Evolutionary conservation across 495 filamentous ascomycete genomes (phyloP).

Genomic region (Lophiotrema nucula): DNA sequence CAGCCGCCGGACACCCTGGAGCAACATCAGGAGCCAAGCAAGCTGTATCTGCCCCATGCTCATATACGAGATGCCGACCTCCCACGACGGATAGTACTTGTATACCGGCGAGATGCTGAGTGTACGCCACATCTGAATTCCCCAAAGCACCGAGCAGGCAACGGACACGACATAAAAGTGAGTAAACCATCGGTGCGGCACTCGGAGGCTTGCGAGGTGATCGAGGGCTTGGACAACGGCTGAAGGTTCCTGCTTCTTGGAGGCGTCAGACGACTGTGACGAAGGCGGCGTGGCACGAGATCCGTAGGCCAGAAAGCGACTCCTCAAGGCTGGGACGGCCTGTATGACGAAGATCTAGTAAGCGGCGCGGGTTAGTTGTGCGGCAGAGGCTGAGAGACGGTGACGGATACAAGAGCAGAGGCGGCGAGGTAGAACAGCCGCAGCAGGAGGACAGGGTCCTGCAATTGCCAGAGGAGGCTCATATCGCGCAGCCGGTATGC

Average conservation of each 20-base stretch:
- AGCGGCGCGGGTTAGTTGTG: conserved; percentile 27
- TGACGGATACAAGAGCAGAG: conserved; percentile 50
- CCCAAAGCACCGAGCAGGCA: conserved; percentile 74
- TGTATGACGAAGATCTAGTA: conserved; percentile 55
- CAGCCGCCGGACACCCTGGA: conserved; percentile 72
- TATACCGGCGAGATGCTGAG: background rate
- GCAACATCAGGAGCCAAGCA: conserved; percentile 65
- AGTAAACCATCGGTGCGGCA: conserved; percentile 84
- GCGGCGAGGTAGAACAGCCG: conserved; percentile 36
- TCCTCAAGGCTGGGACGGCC: conserved; percentile 50
- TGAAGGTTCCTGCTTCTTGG: background rate
- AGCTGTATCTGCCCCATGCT: conserved; percentile 57
- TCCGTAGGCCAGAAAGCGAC: conserved; percentile 60
- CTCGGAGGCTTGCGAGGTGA: conserved; percentile 51
- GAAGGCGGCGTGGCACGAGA: conserved; percentile 47
- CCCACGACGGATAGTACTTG: background rate
- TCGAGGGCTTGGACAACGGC: conserved; percentile 47
- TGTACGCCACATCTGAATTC: conserved; percentile 9
- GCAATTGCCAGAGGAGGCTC: no score
- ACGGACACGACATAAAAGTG: conserved; percentile 82
- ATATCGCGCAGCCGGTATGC: no score
- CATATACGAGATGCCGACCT: background rate
- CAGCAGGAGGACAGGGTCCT: conserved; percentile 17
- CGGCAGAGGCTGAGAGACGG: no score
- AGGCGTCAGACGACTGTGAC: conserved; percentile 3